Evolutionary conservation across 805 yeast genomes (phyloP).

Genomic region (Grigorovia yakushimaensis): DNA sequence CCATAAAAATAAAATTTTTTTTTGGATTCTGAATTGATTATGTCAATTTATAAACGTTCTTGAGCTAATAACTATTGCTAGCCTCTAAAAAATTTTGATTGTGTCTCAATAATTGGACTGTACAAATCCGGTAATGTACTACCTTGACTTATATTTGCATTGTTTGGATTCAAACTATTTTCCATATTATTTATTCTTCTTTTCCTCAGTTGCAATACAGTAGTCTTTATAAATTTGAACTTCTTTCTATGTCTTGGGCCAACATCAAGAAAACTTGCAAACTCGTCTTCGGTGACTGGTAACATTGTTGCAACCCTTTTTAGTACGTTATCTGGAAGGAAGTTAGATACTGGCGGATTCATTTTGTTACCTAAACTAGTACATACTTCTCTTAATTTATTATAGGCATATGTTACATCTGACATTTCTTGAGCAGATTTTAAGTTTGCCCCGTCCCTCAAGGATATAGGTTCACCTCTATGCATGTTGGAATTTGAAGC

Average conservation of each 20-base stretch:
- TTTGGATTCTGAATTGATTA: neutral
- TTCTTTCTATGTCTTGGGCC: constrained; percentile 13
- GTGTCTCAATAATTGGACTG: constrained; percentile 4
- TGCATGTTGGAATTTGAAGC: neutral
- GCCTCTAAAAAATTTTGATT: constrained; percentile 17
- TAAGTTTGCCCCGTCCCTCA: constrained; percentile 6
- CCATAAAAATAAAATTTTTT: neutral
- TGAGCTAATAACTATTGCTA: constrained; percentile 8
- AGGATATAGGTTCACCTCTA: constrained; percentile 10
- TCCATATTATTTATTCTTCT: constrained; percentile 8
- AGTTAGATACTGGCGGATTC: constrained; percentile 18
- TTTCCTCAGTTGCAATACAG: constrained; percentile 16
- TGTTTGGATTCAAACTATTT: neutral
- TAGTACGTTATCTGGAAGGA: constrained; percentile 19
- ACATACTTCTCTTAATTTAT: constrained; percentile 18
- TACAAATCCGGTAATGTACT: constrained; percentile 11
- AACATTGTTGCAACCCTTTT: constrained; percentile 18
- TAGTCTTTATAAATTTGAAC: constrained; percentile 17
- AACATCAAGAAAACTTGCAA: constrained; percentile 13
- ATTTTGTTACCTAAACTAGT: constrained; percentile 12
- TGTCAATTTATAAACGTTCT: too few species aligned
- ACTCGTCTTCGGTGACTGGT: constrained; percentile 21
- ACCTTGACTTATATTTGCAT: constrained; percentile 8
- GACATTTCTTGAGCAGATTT: constrained; percentile 18
- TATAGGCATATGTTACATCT: constrained; percentile 18